Evolutionary conservation across 352 stramenopile species (phyloP).

Genomic region (Pythium coloratum): DNA sequence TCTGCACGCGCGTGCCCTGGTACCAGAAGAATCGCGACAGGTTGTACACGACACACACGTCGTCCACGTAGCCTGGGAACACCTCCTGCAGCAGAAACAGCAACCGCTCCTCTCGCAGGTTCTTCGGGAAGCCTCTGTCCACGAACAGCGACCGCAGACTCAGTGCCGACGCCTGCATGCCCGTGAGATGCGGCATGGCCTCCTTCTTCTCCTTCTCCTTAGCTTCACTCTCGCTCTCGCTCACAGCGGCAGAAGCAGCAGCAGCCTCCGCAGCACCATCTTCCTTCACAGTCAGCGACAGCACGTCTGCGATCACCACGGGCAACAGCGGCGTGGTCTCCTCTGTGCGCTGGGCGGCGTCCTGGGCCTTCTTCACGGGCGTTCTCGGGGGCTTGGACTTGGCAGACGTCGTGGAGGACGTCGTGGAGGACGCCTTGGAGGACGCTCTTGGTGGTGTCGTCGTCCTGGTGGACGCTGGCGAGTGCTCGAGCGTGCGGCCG

Average conservation of each 20-base stretch:
- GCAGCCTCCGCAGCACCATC: neutral
- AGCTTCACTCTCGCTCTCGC: neutral
- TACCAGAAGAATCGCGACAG: conserved; percentile 70
- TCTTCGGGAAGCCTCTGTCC: conserved; percentile 73
- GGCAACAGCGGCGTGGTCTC: conserved; percentile 12
- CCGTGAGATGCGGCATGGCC: conserved; percentile 54
- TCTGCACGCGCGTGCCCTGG: conserved; percentile 45
- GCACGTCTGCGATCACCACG: neutral
- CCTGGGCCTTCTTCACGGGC: conserved; percentile 22
- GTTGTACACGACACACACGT: conserved; percentile 83
- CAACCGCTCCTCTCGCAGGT: conserved; percentile 71
- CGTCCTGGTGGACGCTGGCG: neutral
- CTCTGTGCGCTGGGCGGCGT: conserved; percentile 18
- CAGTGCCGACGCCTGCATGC: conserved; percentile 78
- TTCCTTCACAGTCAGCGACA: neutral
- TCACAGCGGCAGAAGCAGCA: neutral
- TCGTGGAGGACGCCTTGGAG: neutral
- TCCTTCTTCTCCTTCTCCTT: conserved; percentile 23
- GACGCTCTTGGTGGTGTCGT: neutral
- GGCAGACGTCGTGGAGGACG: conserved; percentile 1
- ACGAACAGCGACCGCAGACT: conserved; percentile 79
- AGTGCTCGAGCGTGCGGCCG: neutral
- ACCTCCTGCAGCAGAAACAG: conserved; percentile 79
- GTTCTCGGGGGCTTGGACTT: conserved; percentile 12
- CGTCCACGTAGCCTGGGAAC: conserved; percentile 78